Conservation (phyloP, 441 rosid genomes). For the Erodium chrysanthum region DNA sequence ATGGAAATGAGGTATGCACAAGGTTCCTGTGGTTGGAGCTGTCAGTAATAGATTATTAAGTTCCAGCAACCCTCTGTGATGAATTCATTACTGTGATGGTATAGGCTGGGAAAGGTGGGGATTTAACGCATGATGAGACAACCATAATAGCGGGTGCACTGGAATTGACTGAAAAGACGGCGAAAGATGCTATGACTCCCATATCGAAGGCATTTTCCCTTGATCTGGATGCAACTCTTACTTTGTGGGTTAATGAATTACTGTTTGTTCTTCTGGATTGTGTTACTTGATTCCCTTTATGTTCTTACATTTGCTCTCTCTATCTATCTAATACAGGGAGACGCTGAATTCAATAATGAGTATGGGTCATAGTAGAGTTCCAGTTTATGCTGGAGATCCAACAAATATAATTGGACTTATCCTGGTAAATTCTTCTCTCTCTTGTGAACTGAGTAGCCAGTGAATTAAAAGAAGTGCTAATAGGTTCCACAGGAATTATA, state of each 20-base stretch:
- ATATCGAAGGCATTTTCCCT: slow-evolving; percentile 61
- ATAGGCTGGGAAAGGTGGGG: slow-evolving; percentile 96
- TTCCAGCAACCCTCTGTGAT: neutral
- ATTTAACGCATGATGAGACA: slow-evolving; percentile 76
- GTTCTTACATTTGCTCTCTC: slow-evolving; percentile 1
- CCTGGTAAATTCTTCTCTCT: slow-evolving; percentile 56
- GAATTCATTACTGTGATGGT: neutral
- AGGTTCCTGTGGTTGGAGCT: neutral
- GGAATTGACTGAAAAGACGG: slow-evolving; percentile 70
- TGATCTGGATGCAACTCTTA: slow-evolving; percentile 63
- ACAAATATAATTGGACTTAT: slow-evolving; percentile 77
- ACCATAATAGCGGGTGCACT: slow-evolving; percentile 93
- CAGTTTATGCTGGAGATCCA: slow-evolving; percentile 64
- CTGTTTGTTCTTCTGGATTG: neutral
- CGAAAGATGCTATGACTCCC: slow-evolving; percentile 79
- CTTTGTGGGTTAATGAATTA: slow-evolving; percentile 33
- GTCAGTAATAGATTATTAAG: neutral
- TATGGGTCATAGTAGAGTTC: slow-evolving; percentile 92
- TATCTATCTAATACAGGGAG: slow-evolving; percentile 36
- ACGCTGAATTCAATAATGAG: slow-evolving; percentile 64
- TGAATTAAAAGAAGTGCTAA: neutral
- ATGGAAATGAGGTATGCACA: slow-evolving; percentile 14
- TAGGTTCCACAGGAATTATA: neutral
- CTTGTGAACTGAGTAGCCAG: neutral
- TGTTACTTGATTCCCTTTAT: neutral